Conservation (phyloP, 1,284 basidiomycete genomes). For the Ustilago nuda region DNA sequence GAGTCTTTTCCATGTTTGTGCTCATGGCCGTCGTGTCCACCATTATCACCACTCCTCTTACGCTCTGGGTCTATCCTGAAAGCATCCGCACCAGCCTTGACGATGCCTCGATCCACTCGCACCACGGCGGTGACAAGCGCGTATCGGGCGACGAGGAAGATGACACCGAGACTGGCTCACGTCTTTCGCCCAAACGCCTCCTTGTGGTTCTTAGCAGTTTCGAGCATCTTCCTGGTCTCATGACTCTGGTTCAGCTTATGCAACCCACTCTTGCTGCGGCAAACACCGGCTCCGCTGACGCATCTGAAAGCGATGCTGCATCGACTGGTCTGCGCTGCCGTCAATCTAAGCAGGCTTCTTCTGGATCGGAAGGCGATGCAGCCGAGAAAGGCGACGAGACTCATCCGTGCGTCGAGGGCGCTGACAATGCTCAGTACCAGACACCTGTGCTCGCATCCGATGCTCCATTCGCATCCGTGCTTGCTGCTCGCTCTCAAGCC, state of each 20-base stretch:
- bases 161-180: conserved; percentile 24
- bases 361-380: conserved; percentile 25
- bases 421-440: conserved; percentile 28
- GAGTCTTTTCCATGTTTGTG: conserved; percentile 85
- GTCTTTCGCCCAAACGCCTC: conserved; percentile 72
- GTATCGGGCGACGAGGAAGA: conserved; percentile 35
- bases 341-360: conserved; percentile 22
- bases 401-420: conserved; percentile 37
- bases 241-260: conserved; percentile 73
- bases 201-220: conserved; percentile 90
- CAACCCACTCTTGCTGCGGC: conserved; percentile 65
- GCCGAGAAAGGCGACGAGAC: conserved; percentile 30
- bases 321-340: conserved; percentile 28
- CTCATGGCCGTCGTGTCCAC: conserved; percentile 87
- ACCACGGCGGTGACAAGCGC: conserved; percentile 29
- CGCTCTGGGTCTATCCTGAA: conserved; percentile 80
- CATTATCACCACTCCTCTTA: conserved; percentile 87
- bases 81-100: conserved; percentile 54
- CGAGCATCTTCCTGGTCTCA: conserved; percentile 79
- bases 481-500: conserved; percentile 29
- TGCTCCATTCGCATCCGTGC: conserved; percentile 32
- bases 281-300: conserved; percentile 6
- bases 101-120: conserved; percentile 33
- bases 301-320: conserved; percentile 5
- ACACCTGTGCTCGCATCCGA: conserved; percentile 46